These are phyloP conservation scores for Lasiosphaeris hirsuta DNA, from an alignment of 495 filamentous ascomycete species.

Conservation along the genomic window DNA sequence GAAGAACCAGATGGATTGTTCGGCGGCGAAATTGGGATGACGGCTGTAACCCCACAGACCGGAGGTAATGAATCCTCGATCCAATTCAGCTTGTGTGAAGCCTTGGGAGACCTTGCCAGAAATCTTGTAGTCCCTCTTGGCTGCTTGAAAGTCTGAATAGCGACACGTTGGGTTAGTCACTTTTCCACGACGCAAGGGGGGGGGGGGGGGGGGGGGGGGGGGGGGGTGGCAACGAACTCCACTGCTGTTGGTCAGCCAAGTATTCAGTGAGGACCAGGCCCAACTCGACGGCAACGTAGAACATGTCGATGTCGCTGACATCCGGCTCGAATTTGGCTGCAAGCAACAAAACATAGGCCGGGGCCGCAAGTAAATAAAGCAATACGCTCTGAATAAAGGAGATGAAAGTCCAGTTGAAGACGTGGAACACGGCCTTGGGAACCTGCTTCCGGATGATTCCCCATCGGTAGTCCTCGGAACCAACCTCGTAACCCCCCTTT, in stretches of 20 bases:
- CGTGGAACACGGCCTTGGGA: conserved; percentile 58
- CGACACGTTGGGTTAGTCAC: conserved; percentile 15
- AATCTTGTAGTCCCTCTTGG: conserved; percentile 70
- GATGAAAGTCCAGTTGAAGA: conserved; percentile 88
- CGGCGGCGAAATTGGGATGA: conserved; percentile 92
- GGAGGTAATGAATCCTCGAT: conserved; percentile 82
- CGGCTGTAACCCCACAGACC: conserved; percentile 84
- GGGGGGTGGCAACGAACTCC: conserved; percentile 53
- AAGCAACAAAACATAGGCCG: conserved; percentile 78
- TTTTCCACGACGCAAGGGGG: neutral
- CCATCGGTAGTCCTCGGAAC: conserved; percentile 94
- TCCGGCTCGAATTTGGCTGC: conserved; percentile 39
- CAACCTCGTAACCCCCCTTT: conserved; percentile 84
- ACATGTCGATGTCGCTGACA: conserved; percentile 57
- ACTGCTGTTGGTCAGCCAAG: conserved; percentile 91
- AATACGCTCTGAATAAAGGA: conserved; percentile 77
- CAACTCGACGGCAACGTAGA: conserved; percentile 65
- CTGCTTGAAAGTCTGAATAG: conserved; percentile 64
- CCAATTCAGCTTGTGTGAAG: conserved; percentile 69
- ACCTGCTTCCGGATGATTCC: conserved; percentile 43
- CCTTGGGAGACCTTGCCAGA: conserved; percentile 64
- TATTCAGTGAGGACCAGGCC: conserved; percentile 69
- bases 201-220: conserved; percentile 13
- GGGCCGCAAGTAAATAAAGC: conserved; percentile 70
- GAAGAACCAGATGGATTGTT: conserved; percentile 86